A percentile compares a stretch with the other conserved stretches of the same genome.
phyloP scores from a whole-genome alignment of 768 basidiomycete genomes.

The Suillus alpinus region DNA sequence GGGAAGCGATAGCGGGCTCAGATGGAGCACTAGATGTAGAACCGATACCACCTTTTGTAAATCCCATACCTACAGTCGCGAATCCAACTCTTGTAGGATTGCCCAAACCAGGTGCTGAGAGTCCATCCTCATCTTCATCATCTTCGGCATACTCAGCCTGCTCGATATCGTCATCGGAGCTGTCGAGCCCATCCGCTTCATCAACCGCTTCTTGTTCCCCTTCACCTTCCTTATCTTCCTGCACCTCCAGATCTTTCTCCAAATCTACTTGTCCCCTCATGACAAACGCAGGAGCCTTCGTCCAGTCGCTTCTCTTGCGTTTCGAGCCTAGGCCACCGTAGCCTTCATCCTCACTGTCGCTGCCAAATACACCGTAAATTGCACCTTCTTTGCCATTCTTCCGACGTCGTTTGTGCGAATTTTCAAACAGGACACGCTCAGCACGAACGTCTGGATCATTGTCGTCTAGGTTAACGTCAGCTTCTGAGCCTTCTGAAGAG shows the following conservation, averaged over 20 bases:
- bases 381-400: constrained; percentile 69
- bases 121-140: constrained; percentile 43
- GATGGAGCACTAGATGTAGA: constrained; percentile 27
- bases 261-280: constrained; percentile 46
- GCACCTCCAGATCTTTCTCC: constrained; percentile 42
- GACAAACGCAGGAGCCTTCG: constrained; percentile 76
- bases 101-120: constrained; percentile 44
- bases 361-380: constrained; percentile 73
- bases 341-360: constrained; percentile 66
- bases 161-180: constrained; percentile 24
- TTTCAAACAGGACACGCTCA: constrained; percentile 73
- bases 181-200: constrained; percentile 22
- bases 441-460: constrained; percentile 62
- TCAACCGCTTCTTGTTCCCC: constrained; percentile 31
- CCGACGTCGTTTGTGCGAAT: constrained; percentile 75
- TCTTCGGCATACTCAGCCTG: constrained; percentile 32
- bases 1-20: constrained; percentile 27
- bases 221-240: constrained; percentile 33
- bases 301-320: constrained; percentile 58
- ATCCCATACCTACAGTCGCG: constrained; percentile 11
- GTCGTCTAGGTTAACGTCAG: constrained; percentile 46
- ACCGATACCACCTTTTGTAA: constrained; percentile 43
- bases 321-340: constrained; percentile 24
- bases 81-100: constrained; percentile 7
- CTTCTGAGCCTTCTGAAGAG: constrained; percentile 58